Evolutionary conservation across 495 filamentous ascomycete species (phyloP), one percentile per base, ranked within the genome.

Genomic region (Neurospora sp.): DNA sequence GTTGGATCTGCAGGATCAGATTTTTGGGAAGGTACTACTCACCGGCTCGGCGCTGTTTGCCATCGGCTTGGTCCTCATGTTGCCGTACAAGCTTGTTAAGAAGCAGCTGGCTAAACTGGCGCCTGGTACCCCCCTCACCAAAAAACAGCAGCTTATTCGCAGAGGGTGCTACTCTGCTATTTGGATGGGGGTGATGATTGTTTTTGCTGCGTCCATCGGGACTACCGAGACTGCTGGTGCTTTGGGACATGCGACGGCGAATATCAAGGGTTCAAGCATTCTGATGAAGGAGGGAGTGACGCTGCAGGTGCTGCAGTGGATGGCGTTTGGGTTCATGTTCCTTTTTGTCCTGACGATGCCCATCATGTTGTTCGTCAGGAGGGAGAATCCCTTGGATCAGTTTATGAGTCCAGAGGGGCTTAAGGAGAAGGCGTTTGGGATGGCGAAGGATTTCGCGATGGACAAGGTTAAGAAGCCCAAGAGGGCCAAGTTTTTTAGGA

Each of bases 281-380:
- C 39, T 77, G 28, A 77, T 80, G 45, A 71, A 76, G 34, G 45
- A 72, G 2, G 80, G 80, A 0, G 73, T 71, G 9, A 77, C 79
- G 17, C 54, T 81, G 69, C 79, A 79, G 79, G 79, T 81, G 37
- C 39, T 80, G 70, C 80, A 81, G 79, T 81, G 80, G 80, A 75
- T 78, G 69, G 71, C 74, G 39, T 79, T 81, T 73, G 80, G 79
- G 43, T 80, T 79, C 13, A 45, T 75, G 72, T 21, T 73, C n/a
- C 17, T 76, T 31, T 81, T 81, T 39, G 75, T 62, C 34, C 31
- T 76, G 37, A 43, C 76, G 7, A 77, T 78, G 72, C 79, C 79
- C 24, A 69, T 75, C 0, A 21, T 79, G 71, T 71, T 75, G 37
- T 62, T 62, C 2, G 48, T 62, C 21, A 62, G 24, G 24, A 15